Percentiles rank a stretch among this genome's conserved stretches.
Conservation (phyloP, 306 rosid genomes). For the Crataegus laevigata region DNA sequence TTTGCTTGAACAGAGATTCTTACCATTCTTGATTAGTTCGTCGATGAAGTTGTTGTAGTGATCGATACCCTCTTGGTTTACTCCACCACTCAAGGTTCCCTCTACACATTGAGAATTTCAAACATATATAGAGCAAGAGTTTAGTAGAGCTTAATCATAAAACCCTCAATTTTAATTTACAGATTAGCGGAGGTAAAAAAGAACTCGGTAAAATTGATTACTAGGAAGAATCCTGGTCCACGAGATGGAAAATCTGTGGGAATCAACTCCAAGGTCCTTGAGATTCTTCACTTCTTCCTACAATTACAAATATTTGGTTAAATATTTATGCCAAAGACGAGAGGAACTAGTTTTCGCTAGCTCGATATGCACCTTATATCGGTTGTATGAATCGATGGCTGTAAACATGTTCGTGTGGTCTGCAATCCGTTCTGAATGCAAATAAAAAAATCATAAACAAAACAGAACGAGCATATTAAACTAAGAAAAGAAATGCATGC, state of each 20-base stretch:
- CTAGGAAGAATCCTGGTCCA: constrained; percentile 32
- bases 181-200: not conserved
- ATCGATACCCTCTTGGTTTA: constrained; percentile 28
- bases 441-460: not conserved
- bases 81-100: constrained; percentile 29
- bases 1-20: not conserved
- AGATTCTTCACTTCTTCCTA: constrained; percentile 22
- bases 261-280: constrained; percentile 19
- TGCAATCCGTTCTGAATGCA: not conserved
- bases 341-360: not conserved
- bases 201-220: not conserved
- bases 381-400: constrained; percentile 17
- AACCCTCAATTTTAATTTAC: not conserved
- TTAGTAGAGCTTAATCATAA: not conserved
- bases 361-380: constrained; percentile 20
- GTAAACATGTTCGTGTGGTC: not conserved
- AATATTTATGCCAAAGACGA: not conserved
- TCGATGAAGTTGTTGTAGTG: constrained; percentile 28
- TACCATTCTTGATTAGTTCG: constrained; percentile 10
- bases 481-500: not conserved
- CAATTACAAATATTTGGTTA: not conserved
- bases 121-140: not conserved
- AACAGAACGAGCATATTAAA: not conserved
- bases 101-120: not conserved
- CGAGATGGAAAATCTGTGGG: constrained; percentile 24